Base-by-base conservation (phyloP, 345 rosid species). In the Murraya paniculata region DNA sequence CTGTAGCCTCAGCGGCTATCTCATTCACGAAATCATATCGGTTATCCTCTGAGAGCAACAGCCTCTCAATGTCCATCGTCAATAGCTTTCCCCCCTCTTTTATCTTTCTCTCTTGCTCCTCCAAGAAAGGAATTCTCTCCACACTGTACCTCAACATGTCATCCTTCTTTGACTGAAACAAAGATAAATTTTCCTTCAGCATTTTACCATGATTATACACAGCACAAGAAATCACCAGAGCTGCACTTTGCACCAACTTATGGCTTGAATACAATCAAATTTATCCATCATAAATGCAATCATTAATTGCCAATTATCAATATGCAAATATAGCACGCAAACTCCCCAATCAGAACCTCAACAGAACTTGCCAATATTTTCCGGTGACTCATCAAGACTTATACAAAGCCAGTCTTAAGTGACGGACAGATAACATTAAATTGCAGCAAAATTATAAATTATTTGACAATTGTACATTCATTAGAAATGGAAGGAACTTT, bases 1-100 rank as follows among this genome's bases (percentile, higher is more conserved):
- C 91, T 6, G 75, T 92, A 25, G 99, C 99, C 84, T 95, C 97
- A 5, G 98, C 96, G 10, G 95, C 98, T 2, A 95, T 86, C 45
- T 91, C 92, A 2, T 95, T 93, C 53, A 95, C 90, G 61, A 95
- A 93, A 58, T 89, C 92, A 39, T 84, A 95, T 27, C 90, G 82
- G 62, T 92, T 95, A 64, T 92, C 97, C 83, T 92, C 98, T 0
- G 93, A 88, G 60, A 87, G 81, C 86, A 92, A 75, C 45, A 95
- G 76, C 80, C 90, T 84, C 76, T 93, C 88, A 8, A 95, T 90
- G 75, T 95, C 99, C 88, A 89, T 86, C 0, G 93, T 80, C 86
- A 91, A 39, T 0, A 88, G 84, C 85, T 90, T 86, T 21, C 93
- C 94, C 14, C 82, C 86, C 69, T 95, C 98, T 77, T 57, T 78